Evolutionary conservation across 148 eudicot species (phyloP).

Genomic region (Pouteria glomerata): DNA sequence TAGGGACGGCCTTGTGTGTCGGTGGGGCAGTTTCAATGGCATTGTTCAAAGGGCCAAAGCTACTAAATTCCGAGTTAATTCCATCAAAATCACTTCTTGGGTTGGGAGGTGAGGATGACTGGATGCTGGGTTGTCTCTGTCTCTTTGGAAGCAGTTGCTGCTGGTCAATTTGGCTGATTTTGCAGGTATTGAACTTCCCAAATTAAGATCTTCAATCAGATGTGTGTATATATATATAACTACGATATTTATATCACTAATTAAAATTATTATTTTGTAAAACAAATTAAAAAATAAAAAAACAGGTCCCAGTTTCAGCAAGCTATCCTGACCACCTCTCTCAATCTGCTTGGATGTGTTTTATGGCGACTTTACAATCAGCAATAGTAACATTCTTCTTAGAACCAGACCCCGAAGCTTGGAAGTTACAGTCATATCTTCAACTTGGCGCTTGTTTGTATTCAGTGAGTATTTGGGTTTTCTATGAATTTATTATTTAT

Average conservation of each 20-base stretch:
- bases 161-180: slow-evolving; percentile 75
- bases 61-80: slow-evolving; percentile 35
- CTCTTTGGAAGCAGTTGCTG: slow-evolving; percentile 51
- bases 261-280: background rate
- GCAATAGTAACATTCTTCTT: slow-evolving; percentile 39
- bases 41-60: slow-evolving; percentile 54
- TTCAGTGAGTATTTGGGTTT: slow-evolving; percentile 30
- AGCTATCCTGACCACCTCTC: slow-evolving; percentile 57
- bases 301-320: slow-evolving; percentile 50
- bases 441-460: slow-evolving; percentile 44
- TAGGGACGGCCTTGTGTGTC: slow-evolving; percentile 56
- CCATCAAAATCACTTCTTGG: slow-evolving; percentile 18
- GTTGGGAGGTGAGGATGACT: slow-evolving; percentile 26
- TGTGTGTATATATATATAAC: background rate
- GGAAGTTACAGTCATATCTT: slow-evolving; percentile 52
- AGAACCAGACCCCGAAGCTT: slow-evolving; percentile 39
- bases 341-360: slow-evolving; percentile 70
- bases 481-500: no score
- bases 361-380: slow-evolving; percentile 57
- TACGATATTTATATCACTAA: no score
- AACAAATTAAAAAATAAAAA: no score
- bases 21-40: slow-evolving; percentile 58
- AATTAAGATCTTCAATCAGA: background rate
- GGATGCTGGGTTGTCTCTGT: slow-evolving; percentile 62
- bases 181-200: slow-evolving; percentile 42